Base-by-base conservation (phyloP, 2,329 filamentous ascomycete genomes). In the Neocatenulostroma microsporum region DNA sequence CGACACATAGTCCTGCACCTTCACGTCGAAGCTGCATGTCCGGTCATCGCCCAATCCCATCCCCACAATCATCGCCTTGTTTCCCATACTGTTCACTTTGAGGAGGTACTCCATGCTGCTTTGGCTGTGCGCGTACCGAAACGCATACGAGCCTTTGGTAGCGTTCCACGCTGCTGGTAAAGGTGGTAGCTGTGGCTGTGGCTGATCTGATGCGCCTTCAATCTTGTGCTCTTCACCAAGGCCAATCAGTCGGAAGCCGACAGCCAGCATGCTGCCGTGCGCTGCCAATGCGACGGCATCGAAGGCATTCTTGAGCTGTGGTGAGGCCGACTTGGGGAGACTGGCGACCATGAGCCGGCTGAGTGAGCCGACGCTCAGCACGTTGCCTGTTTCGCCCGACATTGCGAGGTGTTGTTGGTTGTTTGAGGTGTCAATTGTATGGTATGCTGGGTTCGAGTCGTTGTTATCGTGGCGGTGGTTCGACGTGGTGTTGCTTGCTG, bases 71-170 rank as follows among this genome's bases (percentile, higher is more conserved):
- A 94, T 80, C n/a, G 83, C 81, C 56, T 89, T 94, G 51, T 73
- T 73, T 28, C 88, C 87, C 51, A 95, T 73, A 36, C 86, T 76
- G 58, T 82, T 86, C 44, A 94, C 65, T 57, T 87, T 89, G 48
- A 95, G 60, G 19, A 94, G 70, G 56, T 83, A 94, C 41, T 81
- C 76, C 74, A 88, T 84, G 12, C 86, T 80, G 0, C 86, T 94
- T 57, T 94, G 84, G 17, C 76, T 70, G 61, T 95, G 88, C 3
- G 78, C 77, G 65, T 96, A 96, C 45, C 87, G 77, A 62, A 96
- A 95, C 38, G 81, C 76, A 57, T 85, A 82, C 31, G 69, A 68
- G 12, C 79, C 78, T 43, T 76, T 76, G 40, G 75, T 74, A 10
- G 77, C 68, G 61, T 94, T 94, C 91, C 91, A 96, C 63, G 78